Evolutionary conservation across 257 asterid genomes (phyloP), one percentile per base, ranked within the genome.

Genomic region (Lithospermum erythrorhizon): DNA sequence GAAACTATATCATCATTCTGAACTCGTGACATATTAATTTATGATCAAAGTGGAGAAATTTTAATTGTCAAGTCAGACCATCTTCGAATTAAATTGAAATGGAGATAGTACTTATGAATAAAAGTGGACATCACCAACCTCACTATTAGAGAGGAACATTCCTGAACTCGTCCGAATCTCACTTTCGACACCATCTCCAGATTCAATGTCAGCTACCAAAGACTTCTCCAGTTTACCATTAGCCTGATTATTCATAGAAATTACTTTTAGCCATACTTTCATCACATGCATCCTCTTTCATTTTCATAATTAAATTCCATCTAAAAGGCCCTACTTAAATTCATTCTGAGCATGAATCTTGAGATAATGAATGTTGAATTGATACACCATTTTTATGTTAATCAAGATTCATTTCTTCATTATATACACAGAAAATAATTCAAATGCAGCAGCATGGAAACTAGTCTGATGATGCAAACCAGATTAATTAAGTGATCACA

Each of bases 81-180:
- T n/a, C n/a, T n/a, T n/a, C n/a, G n/a, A 27, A 27, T 0, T 6
- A 27, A 7, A 27, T 27, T 27, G 6, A 27, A 27, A 3, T 27
- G 32, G 32, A 27, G 32, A 7, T 27, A 2, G 32, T 37, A 69
- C 55, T 41, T 13, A 62, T 21, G 18, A 58, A 24, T 18, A 21
- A 20, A 55, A 6, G 22, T 58, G 23, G 22, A 41, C 17, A 13
- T 69, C 55, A 59, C 83, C 35, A 57, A 86, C 99, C 97, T 86
- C 94, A 20, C 61, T 73, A 69, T 83, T 86, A 10, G 0, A 9
- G 13, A 93, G 78, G 80, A 86, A 89, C 82, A 82, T 78, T 73
- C 97, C 99, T 9, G 94, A 81, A 74, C 97, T 93, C 45, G 99
- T 93, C 55, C 99, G 82, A 25, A 83, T 91, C 69, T 89, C 87